Evolutionary conservation across 352 stramenopile genomes (phyloP), one percentile per base, ranked within the genome.

Genomic region (Phytophthora fragariae): DNA sequence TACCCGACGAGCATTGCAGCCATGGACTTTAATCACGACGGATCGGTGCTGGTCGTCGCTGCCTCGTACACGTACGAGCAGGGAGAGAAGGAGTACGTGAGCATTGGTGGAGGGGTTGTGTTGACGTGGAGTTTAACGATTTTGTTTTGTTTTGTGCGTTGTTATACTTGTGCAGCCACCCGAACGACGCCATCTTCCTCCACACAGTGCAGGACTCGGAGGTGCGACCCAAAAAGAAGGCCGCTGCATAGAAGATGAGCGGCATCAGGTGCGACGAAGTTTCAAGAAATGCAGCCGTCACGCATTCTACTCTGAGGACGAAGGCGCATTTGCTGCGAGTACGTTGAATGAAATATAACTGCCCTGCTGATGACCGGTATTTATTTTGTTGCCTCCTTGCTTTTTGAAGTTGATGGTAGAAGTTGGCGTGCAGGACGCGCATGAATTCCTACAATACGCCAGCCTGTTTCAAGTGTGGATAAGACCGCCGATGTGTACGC

Each of bases 31-130:
- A 98, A 96, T 72, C 71, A 85, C 60, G 94, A 99, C 74, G 97
- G 97, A 60, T 93, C 83, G 1, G 77, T 97, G 59, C 84, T 99
- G 27, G 98, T 97, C 15, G 90, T 99, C 60, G 97, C 98, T 0
- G 86, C 91, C 56, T 98, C 92, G 29, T 99, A 99, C 85, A 99
- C 97, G 4, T 99, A 98, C 81, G 97, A 99, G 82, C 91, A 99
- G 75, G 98, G 98, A 31, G 97, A 99, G 70, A 97, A 98, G 74
- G 96, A 99, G 91, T 94, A 82, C 63, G 86, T 86, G 46, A 5
- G 5, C 10, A 12, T 15, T 44, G 37, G 6, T 44, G 35, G 5
- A 15, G 35, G 35, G 35, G 35, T 15, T 10, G 9, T 41, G 14
- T 12, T 41, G 35, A 41, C 46, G 44, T 47, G 67, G 24, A 46